Conservation (phyloP, 257 asterid species). For the Misopates orontium region DNA sequence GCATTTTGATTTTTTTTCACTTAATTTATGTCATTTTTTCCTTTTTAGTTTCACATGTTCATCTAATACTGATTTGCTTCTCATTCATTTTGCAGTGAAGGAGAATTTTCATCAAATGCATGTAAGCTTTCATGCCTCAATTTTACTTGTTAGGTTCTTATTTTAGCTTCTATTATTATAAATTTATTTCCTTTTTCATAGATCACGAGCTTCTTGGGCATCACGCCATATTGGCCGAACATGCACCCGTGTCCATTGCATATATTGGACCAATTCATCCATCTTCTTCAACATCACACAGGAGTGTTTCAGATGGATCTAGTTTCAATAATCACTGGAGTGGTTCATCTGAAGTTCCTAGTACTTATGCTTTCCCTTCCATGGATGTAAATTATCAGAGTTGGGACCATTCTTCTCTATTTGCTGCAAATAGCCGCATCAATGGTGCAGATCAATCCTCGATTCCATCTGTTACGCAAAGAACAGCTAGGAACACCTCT, state of each 20-base stretch:
- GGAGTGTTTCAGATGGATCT: conserved; percentile 54
- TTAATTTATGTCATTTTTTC: background rate
- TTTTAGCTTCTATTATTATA: conserved; percentile 19
- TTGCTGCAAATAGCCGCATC: conserved; percentile 42
- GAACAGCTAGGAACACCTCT: conserved; percentile 59
- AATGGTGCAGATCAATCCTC: conserved; percentile 51
- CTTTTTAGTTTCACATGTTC: conserved; percentile 20
- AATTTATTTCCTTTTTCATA: conserved; percentile 28
- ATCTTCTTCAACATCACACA: conserved; percentile 57
- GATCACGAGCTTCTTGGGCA: conserved; percentile 66
- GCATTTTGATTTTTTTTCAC: background rate
- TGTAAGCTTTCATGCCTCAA: conserved; percentile 46
- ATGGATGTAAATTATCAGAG: conserved; percentile 56
- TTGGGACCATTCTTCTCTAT: conserved; percentile 62
- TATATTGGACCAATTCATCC: conserved; percentile 67
- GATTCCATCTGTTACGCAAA: conserved; percentile 51
- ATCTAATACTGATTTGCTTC: conserved; percentile 22
- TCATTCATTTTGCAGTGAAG: conserved; percentile 53
- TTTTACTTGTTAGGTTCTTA: conserved; percentile 11
- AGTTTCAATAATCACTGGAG: conserved; percentile 59
- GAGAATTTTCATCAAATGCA: conserved; percentile 58
- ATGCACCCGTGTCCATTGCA: conserved; percentile 55
- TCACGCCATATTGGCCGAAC: conserved; percentile 58
- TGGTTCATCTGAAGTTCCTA: conserved; percentile 50
- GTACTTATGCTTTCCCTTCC: conserved; percentile 64